Conservation (phyloP, 148 eudicot genomes). For the Vaccinium corymbosum region DNA sequence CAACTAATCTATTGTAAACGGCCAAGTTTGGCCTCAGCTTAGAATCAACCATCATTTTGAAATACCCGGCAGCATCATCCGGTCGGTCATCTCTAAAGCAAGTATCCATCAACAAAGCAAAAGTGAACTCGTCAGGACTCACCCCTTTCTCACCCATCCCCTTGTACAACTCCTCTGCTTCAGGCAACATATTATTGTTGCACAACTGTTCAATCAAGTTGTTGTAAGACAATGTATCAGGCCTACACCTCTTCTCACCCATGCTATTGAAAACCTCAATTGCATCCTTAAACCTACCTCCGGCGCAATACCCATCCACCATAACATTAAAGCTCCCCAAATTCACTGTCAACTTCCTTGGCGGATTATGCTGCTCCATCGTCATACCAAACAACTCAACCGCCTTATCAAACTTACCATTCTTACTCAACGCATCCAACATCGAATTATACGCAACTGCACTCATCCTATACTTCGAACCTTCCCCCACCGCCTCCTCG, state of each 20-base stretch:
- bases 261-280: conserved; percentile 72
- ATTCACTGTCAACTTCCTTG: conserved; percentile 58
- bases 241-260: conserved; percentile 76
- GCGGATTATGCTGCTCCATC: conserved; percentile 67
- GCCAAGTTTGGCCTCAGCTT: conserved; percentile 75
- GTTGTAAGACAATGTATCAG: conserved; percentile 80
- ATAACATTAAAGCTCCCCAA: conserved; percentile 85
- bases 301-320: conserved; percentile 74
- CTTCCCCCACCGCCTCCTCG: conserved; percentile 42
- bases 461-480: conserved; percentile 62
- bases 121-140: conserved; percentile 77
- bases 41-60: conserved; percentile 65
- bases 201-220: conserved; percentile 75
- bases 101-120: conserved; percentile 70
- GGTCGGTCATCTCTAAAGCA: conserved; percentile 76
- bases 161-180: conserved; percentile 74
- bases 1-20: conserved; percentile 65
- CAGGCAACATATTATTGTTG: conserved; percentile 49
- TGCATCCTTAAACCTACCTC: conserved; percentile 61
- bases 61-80: conserved; percentile 82
- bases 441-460: conserved; percentile 63
- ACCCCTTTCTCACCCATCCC: conserved; percentile 74
- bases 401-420: conserved; percentile 75
- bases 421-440: conserved; percentile 73
- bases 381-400: conserved; percentile 70